These are phyloP conservation scores for Hymenoscyphus repandus DNA, from an alignment of 2,329 filamentous ascomycete species.

Conservation along the genomic window DNA sequence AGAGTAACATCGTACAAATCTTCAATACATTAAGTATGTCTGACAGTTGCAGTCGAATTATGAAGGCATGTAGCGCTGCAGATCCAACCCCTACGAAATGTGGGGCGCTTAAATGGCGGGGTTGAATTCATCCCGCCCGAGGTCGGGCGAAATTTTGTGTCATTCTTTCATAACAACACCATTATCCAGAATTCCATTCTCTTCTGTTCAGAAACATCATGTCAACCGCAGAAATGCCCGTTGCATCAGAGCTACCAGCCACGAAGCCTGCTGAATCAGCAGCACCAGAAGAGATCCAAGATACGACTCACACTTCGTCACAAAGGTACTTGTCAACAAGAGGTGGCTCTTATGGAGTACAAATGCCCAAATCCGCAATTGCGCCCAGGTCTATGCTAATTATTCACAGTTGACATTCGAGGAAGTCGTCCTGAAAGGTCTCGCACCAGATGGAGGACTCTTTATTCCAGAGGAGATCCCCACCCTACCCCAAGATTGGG, in stretches of 20 bases:
- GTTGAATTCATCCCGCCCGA: neutral
- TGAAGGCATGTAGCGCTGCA: neutral
- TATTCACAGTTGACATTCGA: conserved; percentile 75
- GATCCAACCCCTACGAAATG: neutral
- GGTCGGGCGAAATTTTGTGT: neutral
- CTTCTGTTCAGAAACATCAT: conserved; percentile 9
- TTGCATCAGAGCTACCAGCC: too few relatives aligned
- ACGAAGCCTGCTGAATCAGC: conserved; percentile 12
- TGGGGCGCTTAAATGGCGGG: neutral
- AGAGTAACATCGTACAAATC: too few relatives aligned
- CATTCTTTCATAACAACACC: neutral
- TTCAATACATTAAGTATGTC: too few relatives aligned
- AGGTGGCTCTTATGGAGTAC: conserved; percentile 57
- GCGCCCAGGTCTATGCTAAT: conserved; percentile 8
- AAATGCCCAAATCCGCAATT: conserved; percentile 21
- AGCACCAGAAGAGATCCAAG: conserved; percentile 13
- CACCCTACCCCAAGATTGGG: conserved; percentile 54
- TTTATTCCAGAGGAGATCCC: conserved; percentile 86
- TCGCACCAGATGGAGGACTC: conserved; percentile 80
- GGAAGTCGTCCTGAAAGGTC: conserved; percentile 82
- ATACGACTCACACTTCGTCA: conserved; percentile 40
- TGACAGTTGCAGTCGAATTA: neutral
- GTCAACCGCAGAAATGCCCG: conserved; percentile 17
- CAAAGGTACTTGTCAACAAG: conserved; percentile 59
- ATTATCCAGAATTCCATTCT: conserved; percentile 10